Evolutionary conservation across 148 eudicot species (phyloP).

Genomic region (Rhododendron griersonianum): DNA sequence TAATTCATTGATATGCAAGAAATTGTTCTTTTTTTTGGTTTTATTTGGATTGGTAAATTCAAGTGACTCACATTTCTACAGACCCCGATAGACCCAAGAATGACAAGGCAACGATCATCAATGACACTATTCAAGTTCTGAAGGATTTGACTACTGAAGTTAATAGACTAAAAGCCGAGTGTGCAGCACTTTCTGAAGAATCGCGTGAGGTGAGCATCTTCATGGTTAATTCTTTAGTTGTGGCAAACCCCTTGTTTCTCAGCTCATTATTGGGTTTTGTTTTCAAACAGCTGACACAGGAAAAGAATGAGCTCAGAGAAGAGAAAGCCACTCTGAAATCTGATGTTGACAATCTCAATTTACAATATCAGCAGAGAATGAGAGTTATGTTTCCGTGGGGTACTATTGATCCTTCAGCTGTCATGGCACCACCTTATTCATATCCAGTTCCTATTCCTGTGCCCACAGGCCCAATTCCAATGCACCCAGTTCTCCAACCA

Average conservation of each 20-base stretch:
- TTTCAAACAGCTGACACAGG: constrained; percentile 52
- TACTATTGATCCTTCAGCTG: constrained; percentile 51
- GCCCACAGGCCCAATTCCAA: constrained; percentile 44
- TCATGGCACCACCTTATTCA: constrained; percentile 49
- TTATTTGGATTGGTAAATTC: constrained; percentile 4
- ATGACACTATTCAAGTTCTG: constrained; percentile 54
- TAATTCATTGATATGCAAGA: background rate
- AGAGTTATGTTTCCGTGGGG: constrained; percentile 56
- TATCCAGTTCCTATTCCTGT: constrained; percentile 49
- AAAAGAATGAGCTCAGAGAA: constrained; percentile 67
- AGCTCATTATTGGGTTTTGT: constrained; percentile 13
- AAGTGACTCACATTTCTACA: constrained; percentile 13
- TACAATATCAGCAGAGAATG: constrained; percentile 53
- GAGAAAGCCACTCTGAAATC: constrained; percentile 58
- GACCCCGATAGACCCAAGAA: constrained; percentile 67
- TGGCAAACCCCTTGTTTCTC: constrained; percentile 9
- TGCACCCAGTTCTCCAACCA: constrained; percentile 55
- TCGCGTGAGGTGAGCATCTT: constrained; percentile 48
- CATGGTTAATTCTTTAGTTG: constrained; percentile 12
- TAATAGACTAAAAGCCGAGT: constrained; percentile 52
- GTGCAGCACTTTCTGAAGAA: constrained; percentile 48
- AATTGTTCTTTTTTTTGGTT: background rate
- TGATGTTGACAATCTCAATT: constrained; percentile 52
- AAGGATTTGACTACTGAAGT: constrained; percentile 60
- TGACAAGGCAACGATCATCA: constrained; percentile 57